Evolutionary conservation across 805 yeast genomes (phyloP).

Genomic region (Clavispora asparagi): DNA sequence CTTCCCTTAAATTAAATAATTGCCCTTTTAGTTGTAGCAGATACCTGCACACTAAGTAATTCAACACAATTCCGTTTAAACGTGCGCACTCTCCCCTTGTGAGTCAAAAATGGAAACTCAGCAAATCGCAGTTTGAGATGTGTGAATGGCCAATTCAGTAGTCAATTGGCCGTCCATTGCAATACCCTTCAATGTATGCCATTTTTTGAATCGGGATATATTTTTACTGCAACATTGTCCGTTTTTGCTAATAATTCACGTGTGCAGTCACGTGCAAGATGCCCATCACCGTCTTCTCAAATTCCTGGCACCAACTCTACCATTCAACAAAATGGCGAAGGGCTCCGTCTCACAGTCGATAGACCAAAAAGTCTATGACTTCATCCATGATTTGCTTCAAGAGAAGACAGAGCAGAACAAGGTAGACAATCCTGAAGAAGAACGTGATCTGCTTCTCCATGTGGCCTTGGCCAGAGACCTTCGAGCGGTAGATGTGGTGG

Average conservation of each 20-base stretch:
- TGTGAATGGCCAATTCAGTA: no score
- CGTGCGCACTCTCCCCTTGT: no score
- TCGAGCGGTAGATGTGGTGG: conserved; percentile 45
- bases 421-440: conserved; percentile 22
- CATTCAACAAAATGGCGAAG: conserved; percentile 6
- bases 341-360: conserved; percentile 17
- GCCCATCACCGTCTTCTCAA: neutral
- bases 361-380: conserved; percentile 53
- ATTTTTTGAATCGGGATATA: no score
- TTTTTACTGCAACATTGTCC: no score
- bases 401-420: conserved; percentile 48
- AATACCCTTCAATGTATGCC: no score
- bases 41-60: no score
- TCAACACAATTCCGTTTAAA: no score
- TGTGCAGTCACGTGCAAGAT: neutral
- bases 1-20: no score
- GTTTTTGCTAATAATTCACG: neutral
- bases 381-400: conserved; percentile 53
- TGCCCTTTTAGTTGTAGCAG: no score
- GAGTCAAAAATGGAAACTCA: no score
- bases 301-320: neutral
- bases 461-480: conserved; percentile 63
- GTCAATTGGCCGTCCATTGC: no score
- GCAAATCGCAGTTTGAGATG: no score
- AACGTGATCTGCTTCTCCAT: conserved; percentile 32